phyloP scores from a whole-genome alignment of 2,329 filamentous ascomycete genomes.

The Elsinoe ampelina region DNA sequence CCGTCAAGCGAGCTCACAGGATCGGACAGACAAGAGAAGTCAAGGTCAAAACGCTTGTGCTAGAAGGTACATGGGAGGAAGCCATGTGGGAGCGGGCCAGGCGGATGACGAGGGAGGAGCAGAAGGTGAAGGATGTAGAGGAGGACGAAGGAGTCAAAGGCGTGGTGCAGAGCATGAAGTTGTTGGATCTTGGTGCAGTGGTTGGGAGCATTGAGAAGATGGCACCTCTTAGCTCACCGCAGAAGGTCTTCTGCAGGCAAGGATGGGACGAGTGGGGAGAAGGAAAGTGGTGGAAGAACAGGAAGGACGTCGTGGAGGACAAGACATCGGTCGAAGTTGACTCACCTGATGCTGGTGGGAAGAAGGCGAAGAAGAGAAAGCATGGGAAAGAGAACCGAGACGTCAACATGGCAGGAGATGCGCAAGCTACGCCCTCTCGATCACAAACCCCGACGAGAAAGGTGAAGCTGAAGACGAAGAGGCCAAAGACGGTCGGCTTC shows the following conservation, averaged over 20 bases:
- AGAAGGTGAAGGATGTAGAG: slow-evolving; percentile 48
- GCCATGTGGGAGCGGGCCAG: slow-evolving; percentile 65
- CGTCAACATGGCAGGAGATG: not conserved
- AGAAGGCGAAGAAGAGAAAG: not conserved
- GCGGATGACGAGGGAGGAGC: slow-evolving; percentile 59
- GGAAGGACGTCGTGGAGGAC: slow-evolving; percentile 27
- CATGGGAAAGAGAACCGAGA: not conserved
- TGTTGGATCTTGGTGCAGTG: slow-evolving; percentile 36
- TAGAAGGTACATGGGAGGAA: slow-evolving; percentile 75
- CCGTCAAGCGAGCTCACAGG: slow-evolving; percentile 78
- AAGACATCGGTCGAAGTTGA: not conserved
- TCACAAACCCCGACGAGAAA: not conserved
- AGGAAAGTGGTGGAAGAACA: slow-evolving; percentile 26
- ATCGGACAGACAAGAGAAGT: slow-evolving; percentile 76
- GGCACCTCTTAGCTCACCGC: slow-evolving; percentile 32
- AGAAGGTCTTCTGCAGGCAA: slow-evolving; percentile 38
- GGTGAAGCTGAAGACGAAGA: slow-evolving; percentile 30
- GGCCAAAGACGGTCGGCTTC: slow-evolving; percentile 24
- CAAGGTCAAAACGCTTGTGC: slow-evolving; percentile 74
- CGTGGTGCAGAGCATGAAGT: slow-evolving; percentile 49
- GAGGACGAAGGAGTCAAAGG: slow-evolving; percentile 50
- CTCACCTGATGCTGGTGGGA: not conserved
- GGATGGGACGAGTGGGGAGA: slow-evolving; percentile 19
- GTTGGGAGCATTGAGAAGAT: slow-evolving; percentile 28
- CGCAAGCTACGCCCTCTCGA: not conserved